phyloP scores from a whole-genome alignment of 1,284 basidiomycete genomes.

The Jaminaea rosea region DNA sequence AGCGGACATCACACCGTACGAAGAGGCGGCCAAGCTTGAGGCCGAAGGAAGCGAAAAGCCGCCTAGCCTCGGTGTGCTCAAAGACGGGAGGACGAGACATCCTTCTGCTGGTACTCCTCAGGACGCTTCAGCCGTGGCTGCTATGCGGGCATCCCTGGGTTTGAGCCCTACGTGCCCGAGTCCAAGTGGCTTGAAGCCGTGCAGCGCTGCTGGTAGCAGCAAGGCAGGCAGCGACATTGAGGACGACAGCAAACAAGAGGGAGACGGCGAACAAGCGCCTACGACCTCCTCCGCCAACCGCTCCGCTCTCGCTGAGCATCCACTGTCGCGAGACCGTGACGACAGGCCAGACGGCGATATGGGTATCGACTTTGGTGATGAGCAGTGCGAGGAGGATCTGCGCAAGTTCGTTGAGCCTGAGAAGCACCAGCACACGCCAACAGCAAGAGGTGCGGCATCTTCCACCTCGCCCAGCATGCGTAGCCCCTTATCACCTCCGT shows the following conservation, averaged over 20 bases:
- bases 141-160: not conserved
- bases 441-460: not conserved
- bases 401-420: not conserved
- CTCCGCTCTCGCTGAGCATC: too few relatives aligned
- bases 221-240: too few relatives aligned
- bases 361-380: slow-evolving; percentile 1
- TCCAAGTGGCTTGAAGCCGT: too few relatives aligned
- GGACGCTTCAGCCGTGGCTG: not conserved
- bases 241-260: too few relatives aligned
- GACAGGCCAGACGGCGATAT: not conserved
- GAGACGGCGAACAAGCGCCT: too few relatives aligned
- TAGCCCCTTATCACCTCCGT: not conserved
- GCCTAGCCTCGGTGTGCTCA: not conserved
- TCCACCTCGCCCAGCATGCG: not conserved
- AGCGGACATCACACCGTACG: not conserved
- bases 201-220: too few relatives aligned
- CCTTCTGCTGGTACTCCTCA: not conserved
- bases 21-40: not conserved
- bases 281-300: too few relatives aligned
- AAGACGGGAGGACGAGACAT: slow-evolving; percentile 1
- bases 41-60: slow-evolving; percentile 1
- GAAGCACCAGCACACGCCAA: not conserved
- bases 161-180: not conserved
- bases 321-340: too few relatives aligned
- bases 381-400: not conserved